phyloP scores from a whole-genome alignment of 768 basidiomycete genomes.

The Melanogaster broomeanus region DNA sequence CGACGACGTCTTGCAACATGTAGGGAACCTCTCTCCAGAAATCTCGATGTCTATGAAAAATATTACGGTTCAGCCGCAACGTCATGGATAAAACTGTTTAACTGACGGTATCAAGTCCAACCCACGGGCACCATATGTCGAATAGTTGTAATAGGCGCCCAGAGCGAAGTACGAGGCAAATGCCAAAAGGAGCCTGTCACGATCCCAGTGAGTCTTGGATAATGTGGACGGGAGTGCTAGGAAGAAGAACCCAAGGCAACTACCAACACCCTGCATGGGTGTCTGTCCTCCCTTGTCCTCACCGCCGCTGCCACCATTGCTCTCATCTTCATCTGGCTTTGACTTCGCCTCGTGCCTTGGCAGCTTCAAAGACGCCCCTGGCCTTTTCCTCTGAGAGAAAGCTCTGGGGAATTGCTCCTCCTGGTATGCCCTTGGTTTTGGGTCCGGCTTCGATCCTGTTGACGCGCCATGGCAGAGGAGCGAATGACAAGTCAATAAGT shows the following conservation, averaged over 20 bases:
- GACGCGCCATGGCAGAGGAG: constrained; percentile 1
- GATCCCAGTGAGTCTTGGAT: constrained; percentile 27
- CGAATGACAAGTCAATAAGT: constrained; percentile 11
- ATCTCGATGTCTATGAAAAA: constrained; percentile 67
- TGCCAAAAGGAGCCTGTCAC: constrained; percentile 52
- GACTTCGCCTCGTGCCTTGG: constrained; percentile 31
- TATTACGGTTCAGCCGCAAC: not conserved
- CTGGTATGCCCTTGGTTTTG: constrained; percentile 44
- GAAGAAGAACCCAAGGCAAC: constrained; percentile 89
- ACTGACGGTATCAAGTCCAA: constrained; percentile 83
- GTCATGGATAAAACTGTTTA: constrained; percentile 4
- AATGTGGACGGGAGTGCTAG: no score
- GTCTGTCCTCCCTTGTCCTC: constrained; percentile 22
- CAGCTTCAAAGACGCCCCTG: constrained; percentile 27
- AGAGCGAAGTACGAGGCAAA: constrained; percentile 71
- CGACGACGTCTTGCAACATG: constrained; percentile 75
- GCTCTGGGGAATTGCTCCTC: constrained; percentile 43
- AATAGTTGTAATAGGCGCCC: constrained; percentile 88
- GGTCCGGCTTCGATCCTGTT: constrained; percentile 49
- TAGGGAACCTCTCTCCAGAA: constrained; percentile 92
- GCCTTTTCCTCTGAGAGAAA: constrained; percentile 48
- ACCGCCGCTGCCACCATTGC: constrained; percentile 15
- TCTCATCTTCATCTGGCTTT: constrained; percentile 27
- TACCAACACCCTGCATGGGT: constrained; percentile 51
- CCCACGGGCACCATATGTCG: constrained; percentile 83